These are phyloP conservation scores for Tricholoma terreum DNA, from an alignment of 768 basidiomycete genomes.

Conservation along the genomic window DNA sequence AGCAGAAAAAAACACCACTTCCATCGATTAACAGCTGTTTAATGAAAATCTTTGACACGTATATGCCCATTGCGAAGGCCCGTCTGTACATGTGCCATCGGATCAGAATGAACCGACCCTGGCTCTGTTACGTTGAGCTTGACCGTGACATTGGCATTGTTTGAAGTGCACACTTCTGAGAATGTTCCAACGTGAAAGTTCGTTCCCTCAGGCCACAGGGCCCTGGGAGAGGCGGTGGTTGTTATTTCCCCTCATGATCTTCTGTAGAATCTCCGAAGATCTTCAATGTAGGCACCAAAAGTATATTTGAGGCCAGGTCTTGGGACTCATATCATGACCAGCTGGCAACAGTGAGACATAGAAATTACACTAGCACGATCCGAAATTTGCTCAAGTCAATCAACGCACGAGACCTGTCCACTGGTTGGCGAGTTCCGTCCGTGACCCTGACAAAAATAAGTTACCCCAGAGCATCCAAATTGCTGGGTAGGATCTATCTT, in stretches of 20 bases:
- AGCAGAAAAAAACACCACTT: background rate
- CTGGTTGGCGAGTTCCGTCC: background rate
- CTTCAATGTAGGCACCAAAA: no score
- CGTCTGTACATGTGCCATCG: background rate
- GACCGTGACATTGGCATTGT: background rate
- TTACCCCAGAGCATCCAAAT: background rate
- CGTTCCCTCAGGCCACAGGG: no score
- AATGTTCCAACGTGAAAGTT: background rate
- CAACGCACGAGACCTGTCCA: background rate
- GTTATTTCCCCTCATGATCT: background rate
- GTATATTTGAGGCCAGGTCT: no score
- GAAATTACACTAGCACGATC: no score
- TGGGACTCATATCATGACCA: no score
- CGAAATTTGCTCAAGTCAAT: background rate
- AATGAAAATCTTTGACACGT: background rate
- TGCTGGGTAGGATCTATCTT: background rate
- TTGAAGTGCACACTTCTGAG: background rate
- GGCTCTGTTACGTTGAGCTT: background rate
- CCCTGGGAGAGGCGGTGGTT: background rate
- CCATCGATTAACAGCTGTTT: background rate
- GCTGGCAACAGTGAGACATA: background rate
- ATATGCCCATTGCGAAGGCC: background rate
- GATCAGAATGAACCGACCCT: background rate
- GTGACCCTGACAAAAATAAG: background rate
- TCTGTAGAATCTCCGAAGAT: background rate